Evolutionary conservation across 2,329 filamentous ascomycete species (phyloP).

Genomic region (Zymoseptoria crescenta): DNA sequence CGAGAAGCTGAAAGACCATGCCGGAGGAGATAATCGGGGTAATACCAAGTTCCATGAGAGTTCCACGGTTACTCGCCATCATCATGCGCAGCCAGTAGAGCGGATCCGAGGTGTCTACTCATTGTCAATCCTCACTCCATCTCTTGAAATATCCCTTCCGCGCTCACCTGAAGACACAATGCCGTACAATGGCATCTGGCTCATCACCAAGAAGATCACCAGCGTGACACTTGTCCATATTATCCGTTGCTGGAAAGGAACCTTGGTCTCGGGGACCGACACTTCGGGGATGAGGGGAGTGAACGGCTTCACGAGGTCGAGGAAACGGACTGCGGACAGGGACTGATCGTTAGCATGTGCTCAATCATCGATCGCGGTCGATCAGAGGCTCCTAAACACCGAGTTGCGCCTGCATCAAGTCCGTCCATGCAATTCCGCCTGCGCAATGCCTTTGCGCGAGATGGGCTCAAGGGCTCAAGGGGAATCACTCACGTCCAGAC

Average conservation of each 20-base stretch:
- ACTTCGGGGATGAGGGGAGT: slow-evolving; percentile 99
- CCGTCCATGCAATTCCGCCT: neutral
- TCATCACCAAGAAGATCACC: slow-evolving; percentile 99
- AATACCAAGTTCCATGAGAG: slow-evolving; percentile 44
- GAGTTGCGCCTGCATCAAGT: neutral
- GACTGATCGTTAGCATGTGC: neutral
- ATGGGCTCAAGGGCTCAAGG: neutral
- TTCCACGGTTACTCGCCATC: slow-evolving; percentile 81
- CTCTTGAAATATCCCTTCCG: slow-evolving; percentile 3
- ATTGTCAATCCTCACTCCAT: slow-evolving; percentile 8
- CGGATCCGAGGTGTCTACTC: slow-evolving; percentile 72
- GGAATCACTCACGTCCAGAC: neutral
- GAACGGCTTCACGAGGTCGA: slow-evolving; percentile 99
- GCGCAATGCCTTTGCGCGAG: neutral
- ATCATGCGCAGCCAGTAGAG: slow-evolving; percentile 99
- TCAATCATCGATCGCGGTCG: neutral
- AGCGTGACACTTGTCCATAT: slow-evolving; percentile 60
- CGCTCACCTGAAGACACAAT: slow-evolving; percentile 75
- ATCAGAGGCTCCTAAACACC: neutral
- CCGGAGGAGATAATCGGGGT: slow-evolving; percentile 98
- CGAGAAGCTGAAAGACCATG: slow-evolving; percentile 99
- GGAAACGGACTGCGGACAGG: slow-evolving; percentile 72
- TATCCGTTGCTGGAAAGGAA: slow-evolving; percentile 84
- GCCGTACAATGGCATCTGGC: slow-evolving; percentile 95
- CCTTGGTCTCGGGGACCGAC: slow-evolving; percentile 95